Conservation (phyloP, 495 filamentous ascomycete genomes). For the Tuber borchii region DNA sequence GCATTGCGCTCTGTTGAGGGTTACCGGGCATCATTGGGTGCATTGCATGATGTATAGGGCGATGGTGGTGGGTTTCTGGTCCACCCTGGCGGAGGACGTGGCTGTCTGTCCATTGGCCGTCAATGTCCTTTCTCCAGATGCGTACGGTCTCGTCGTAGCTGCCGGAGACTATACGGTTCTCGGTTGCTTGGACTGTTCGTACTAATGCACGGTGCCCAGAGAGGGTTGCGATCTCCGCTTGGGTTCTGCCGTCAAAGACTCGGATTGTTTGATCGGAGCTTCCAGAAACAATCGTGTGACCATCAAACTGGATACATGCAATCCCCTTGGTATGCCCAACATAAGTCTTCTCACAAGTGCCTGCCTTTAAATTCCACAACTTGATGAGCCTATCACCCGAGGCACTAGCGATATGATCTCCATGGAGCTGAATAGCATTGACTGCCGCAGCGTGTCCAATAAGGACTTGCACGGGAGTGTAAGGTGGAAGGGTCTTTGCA, state of each 20-base stretch:
- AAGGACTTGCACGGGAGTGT: constrained; percentile 69
- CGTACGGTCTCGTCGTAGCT: constrained; percentile 94
- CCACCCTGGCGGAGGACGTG: constrained; percentile 60
- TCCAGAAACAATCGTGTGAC: constrained; percentile 90
- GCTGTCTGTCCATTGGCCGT: constrained; percentile 71
- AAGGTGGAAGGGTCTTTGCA: constrained; percentile 53
- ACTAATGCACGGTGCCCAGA: constrained; percentile 75
- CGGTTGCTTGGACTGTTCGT: constrained; percentile 82
- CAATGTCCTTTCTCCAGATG: constrained; percentile 78
- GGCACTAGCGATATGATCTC: constrained; percentile 81
- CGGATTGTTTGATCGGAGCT: constrained; percentile 93
- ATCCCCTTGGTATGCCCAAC: constrained; percentile 91
- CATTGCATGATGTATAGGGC: constrained; percentile 13
- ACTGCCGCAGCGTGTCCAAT: constrained; percentile 84
- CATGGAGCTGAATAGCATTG: constrained; percentile 88
- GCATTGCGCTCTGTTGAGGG: constrained; percentile 16
- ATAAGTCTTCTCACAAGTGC: constrained; percentile 65
- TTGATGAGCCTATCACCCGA: constrained; percentile 89
- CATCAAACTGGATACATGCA: constrained; percentile 94
- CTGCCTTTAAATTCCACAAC: constrained; percentile 82
- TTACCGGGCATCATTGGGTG: constrained; percentile 22
- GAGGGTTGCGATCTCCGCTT: constrained; percentile 80
- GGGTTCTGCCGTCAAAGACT: constrained; percentile 79
- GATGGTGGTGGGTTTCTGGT: constrained; percentile 4
- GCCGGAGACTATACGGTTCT: constrained; percentile 80